Evolutionary conservation across 1,284 basidiomycete genomes (phyloP), one percentile per base, ranked within the genome.

Genomic region (Leucoagaricus sp.): DNA sequence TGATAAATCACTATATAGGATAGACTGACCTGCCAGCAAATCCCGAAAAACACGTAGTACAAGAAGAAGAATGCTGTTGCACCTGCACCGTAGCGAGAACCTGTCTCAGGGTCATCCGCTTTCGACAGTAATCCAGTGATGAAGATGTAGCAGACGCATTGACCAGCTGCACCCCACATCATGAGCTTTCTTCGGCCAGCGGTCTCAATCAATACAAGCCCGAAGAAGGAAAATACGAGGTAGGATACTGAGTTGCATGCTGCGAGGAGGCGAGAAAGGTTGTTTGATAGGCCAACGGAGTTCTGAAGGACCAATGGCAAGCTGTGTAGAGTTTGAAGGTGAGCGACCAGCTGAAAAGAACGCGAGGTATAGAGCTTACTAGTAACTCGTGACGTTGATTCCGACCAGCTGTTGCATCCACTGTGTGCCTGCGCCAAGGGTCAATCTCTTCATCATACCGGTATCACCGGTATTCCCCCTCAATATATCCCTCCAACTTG

Each of bases 401-500:
- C 86, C 86, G 23, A 81, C 81, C 29, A 88, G 78, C 65, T 89
- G 87, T 69, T 89, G 87, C 79, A 89, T 87, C 69, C 83, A 83
- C 63, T 89, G 87, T 2, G 82, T 82, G 31, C 83, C 79, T 53
- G 72, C 72, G 38, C 83, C 87, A 28, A 89, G 75, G 41, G 78
- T 60, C 15, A 85, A 69, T 15, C 87, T 76, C 54, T 82, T 75
- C 21, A 76, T 65, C 75, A 77, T 79, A 9, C 77, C 76, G 4
- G 75, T 78, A 38, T 75, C 65, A 9, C 76, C 75, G 0, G 72
- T 72, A 15, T 68, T 68, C 21, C 76, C 72, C 25, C 64, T 68
- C 5, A 78, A 23, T 12, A 78, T 69, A 66, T 78, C 72, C 3
- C 60, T 61, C 76, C 75, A 78, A 23, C 62, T 71, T 3, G 75